Conservation (phyloP, 192 early-diverging fungal species). For the Entrophospora sp. region DNA sequence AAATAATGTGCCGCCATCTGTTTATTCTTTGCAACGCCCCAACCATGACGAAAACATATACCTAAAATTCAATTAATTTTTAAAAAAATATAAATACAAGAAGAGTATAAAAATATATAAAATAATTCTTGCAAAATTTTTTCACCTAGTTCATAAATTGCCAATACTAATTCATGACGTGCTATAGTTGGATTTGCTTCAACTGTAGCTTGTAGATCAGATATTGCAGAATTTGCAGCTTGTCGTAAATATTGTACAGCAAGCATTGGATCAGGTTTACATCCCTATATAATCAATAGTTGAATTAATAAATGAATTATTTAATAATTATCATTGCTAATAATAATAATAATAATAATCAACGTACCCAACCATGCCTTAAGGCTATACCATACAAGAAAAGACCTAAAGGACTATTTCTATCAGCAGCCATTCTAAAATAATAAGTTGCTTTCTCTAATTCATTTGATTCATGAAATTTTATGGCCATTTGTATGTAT, state of each 20-base stretch:
- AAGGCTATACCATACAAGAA: constrained; percentile 72
- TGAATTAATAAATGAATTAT: too few species aligned
- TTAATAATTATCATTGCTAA: not conserved
- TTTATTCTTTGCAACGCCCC: constrained; percentile 71
- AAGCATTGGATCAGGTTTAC: constrained; percentile 51
- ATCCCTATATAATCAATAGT: constrained; percentile 35
- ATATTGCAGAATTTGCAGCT: constrained; percentile 63
- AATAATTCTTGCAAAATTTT: not conserved
- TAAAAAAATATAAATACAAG: too few species aligned
- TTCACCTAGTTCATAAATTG: constrained; percentile 71
- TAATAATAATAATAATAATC: not conserved
- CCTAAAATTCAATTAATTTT: too few species aligned
- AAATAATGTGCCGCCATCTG: constrained; percentile 70
- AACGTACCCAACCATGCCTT: constrained; percentile 70
- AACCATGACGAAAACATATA: constrained; percentile 69
- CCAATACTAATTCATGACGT: constrained; percentile 62
- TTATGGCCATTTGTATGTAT: constrained; percentile 57
- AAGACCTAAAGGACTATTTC: constrained; percentile 61
- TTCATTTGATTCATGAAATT: constrained; percentile 65
- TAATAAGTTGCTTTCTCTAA: constrained; percentile 63
- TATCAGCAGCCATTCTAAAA: constrained; percentile 61
- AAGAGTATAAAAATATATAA: not conserved
- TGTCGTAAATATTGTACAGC: constrained; percentile 68
- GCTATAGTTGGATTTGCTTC: constrained; percentile 27
- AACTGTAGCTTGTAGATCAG: constrained; percentile 42